Base-by-base conservation (phyloP, 1,139 yeast species). In the Pneumocystis carinii region DNA sequence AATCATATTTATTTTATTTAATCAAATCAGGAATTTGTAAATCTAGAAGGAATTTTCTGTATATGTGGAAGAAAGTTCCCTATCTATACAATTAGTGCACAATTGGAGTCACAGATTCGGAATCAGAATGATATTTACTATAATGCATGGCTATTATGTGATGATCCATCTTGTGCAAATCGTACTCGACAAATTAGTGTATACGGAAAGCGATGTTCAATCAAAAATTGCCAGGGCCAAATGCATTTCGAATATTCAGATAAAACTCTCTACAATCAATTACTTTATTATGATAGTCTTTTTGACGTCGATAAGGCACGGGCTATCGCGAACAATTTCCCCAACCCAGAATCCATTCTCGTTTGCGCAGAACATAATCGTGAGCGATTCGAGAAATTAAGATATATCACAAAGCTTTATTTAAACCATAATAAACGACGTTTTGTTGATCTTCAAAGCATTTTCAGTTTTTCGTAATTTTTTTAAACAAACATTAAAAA, bases 121-220 rank as follows among this genome's bases (percentile, higher is more conserved):
- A 75, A 77, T 6, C 88, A 85, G 68, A 83, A 92, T 62, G 78
- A 90, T 0, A 73, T 79, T 56, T 94, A 90, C 74, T 94, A 94
- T 72, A 84, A 87, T 19, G 94, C 92, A 4, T 85, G 95, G 90
- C 76, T 90, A 57, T 76, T 75, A 0, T 94, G 99, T 75, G 94
- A 87, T 72, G 97, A 90, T 69, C 73, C 83, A 1, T 82, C 94
- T 0, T 94, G 99, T 77, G 90, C 87, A 8, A 78, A 82, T 63
- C 79, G 80, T 27, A 90, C 97, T 0, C 80, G 97, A 67, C 96
- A 90, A 71, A 80, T 92, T 32, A 84, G 92, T 15, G 97, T 90
- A 2, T 90, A 88, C 71, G 97, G 97, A 66, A 84, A 83, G 69
- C 79, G 94, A 69, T 92, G 98, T 75, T 79, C 90, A 65, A 38